These are phyloP conservation scores for Chlamydomonas eustigma DNA, from an alignment of 139 green algal genomes.

Conservation along the genomic window DNA sequence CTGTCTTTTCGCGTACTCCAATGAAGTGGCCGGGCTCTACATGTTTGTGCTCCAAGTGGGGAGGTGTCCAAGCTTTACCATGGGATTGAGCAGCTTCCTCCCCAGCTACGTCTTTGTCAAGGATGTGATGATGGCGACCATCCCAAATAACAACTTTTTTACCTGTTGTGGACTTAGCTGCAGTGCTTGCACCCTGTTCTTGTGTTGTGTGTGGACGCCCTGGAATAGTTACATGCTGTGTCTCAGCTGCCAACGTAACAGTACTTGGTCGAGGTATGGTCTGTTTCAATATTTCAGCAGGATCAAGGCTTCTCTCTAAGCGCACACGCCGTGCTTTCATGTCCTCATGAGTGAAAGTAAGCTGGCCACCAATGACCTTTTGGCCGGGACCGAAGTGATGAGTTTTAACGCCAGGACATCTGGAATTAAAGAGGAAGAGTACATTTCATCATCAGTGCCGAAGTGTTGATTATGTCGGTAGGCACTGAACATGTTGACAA, in stretches of 20 bases:
- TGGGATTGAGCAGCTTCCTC: neutral
- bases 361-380: neutral
- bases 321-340: neutral
- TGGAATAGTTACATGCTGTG: neutral
- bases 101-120: neutral
- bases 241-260: neutral
- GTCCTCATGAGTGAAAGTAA: constrained; percentile 1
- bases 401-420: neutral
- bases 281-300: neutral
- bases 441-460: neutral
- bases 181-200: neutral
- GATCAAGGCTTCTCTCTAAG: neutral
- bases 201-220: neutral
- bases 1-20: neutral
- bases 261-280: neutral
- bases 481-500: neutral
- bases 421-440: neutral
- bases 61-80: neutral
- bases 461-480: neutral
- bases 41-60: constrained; percentile 5
- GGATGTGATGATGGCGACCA: neutral
- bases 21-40: neutral
- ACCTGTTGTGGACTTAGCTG: neutral
- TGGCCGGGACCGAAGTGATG: constrained; percentile 1
- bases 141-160: neutral